These are phyloP conservation scores for Exserohilum rostratum DNA, from an alignment of 2,329 filamentous ascomycete genomes.

Conservation along the genomic window DNA sequence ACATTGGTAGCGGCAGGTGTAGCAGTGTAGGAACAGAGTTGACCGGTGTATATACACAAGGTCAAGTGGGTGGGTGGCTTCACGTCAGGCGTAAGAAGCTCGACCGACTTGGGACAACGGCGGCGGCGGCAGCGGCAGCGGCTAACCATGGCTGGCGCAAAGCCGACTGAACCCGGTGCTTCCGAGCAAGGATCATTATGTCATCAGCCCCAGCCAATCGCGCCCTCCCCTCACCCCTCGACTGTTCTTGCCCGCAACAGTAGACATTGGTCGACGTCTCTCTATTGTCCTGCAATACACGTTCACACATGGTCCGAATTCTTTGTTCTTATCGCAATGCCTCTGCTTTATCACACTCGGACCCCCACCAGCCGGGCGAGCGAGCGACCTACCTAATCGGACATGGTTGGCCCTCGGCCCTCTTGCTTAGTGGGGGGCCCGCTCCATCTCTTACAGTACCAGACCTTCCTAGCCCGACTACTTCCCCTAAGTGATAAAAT, in stretches of 20 bases:
- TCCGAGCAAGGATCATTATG: constrained; percentile 1
- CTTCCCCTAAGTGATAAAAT: constrained; percentile 42
- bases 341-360: background rate
- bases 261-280: background rate
- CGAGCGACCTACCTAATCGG: constrained; percentile 25
- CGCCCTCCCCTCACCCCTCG: background rate
- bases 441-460: constrained; percentile 9
- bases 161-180: constrained; percentile 17
- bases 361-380: no score
- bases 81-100: background rate
- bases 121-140: background rate
- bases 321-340: background rate
- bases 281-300: background rate
- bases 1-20: background rate
- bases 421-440: constrained; percentile 35
- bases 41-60: constrained; percentile 2
- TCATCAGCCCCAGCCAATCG: background rate
- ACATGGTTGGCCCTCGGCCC: constrained; percentile 16
- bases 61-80: constrained; percentile 22
- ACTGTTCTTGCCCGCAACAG: background rate
- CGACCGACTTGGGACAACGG: no score
- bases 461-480: constrained; percentile 26
- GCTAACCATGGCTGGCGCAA: background rate
- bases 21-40: background rate
- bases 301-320: background rate